Base-by-base conservation (phyloP, 805 yeast species). In the Candida maltosa region DNA sequence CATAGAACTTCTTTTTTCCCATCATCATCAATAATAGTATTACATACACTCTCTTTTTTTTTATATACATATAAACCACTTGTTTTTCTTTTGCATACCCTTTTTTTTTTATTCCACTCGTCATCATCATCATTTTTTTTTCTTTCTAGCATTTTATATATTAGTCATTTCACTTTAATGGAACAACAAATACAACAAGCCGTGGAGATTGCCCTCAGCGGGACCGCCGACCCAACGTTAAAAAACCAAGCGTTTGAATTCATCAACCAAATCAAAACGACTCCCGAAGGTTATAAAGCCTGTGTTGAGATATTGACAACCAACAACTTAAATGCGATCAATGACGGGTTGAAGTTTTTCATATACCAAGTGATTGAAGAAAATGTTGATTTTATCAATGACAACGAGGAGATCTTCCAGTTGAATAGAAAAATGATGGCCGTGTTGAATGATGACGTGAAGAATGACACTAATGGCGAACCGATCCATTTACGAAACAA, bases 121-220 rank as follows among this genome's bases (percentile, higher is more conserved):
- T 32, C 32, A 26, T 26, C n/a, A n/a, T n/a, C n/a, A n/a, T n/a
- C n/a, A n/a, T 6, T 11, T 26, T 18, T 17, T 26, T 26, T 10
- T n/a, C n/a, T n/a, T n/a, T n/a, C n/a, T n/a, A n/a, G n/a, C n/a
- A 21, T 21, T 10, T 21, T 21, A 21, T 21, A 8, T 21, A 21
- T 21, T 8, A 8, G 9, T 21, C 7, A 8, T 21, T 21, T 21
- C 23, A 21, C 19, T 24, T 41, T 29, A 46, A 57, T 57, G 62
- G 70, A 68, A 41, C 64, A 67, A 44, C 94, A 88, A 67, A 82
- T 89, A 50, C 87, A 77, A 57, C 93, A 87, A 62, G 96, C 95
- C 27, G 93, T 89, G 31, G 80, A 77, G 43, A 78, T 87, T 43
- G 96, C 95, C 6, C 74, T 84, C 35, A 78, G 79, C 56, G 82